These are phyloP conservation scores for Suhomyces chickasaworum DNA, from an alignment of 1,139 yeast genomes.

Conservation along the genomic window DNA sequence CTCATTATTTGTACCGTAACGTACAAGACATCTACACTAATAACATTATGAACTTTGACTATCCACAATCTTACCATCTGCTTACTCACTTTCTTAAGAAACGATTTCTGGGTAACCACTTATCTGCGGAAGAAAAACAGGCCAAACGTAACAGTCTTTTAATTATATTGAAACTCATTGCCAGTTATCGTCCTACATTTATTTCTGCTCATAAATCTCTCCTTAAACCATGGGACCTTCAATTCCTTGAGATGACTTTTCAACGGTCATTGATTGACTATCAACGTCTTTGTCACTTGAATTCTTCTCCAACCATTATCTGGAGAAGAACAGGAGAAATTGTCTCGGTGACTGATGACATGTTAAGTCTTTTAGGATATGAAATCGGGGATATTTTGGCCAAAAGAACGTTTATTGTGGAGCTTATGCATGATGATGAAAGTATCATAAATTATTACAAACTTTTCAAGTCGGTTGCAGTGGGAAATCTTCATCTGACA, in stretches of 20 bases:
- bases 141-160: conserved; percentile 49
- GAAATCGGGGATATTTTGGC: conserved; percentile 49
- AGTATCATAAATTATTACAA: conserved; percentile 47
- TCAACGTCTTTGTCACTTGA: conserved; percentile 58
- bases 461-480: conserved; percentile 51
- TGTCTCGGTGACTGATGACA: conserved; percentile 68
- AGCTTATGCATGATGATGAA: conserved; percentile 52
- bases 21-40: conserved; percentile 67
- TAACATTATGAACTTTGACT: conserved; percentile 59
- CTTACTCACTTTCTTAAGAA: conserved; percentile 56
- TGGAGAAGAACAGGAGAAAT: conserved; percentile 82
- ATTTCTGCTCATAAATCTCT: conserved; percentile 71
- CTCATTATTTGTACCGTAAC: conserved; percentile 61
- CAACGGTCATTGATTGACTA: conserved; percentile 70
- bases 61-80: conserved; percentile 67
- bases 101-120: conserved; percentile 49
- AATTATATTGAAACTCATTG: conserved; percentile 63
- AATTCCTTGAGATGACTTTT: conserved; percentile 67
- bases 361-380: conserved; percentile 63
- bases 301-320: conserved; percentile 69
- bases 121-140: conserved; percentile 33
- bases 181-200: conserved; percentile 71
- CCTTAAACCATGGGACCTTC: conserved; percentile 61
- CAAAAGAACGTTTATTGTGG: conserved; percentile 55
- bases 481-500: conserved; percentile 52